A percentile compares a stretch with the other conserved stretches of the same genome.
Conservation (phyloP, 305 asterid genomes). For the Solanum aculeatissimum region DNA sequence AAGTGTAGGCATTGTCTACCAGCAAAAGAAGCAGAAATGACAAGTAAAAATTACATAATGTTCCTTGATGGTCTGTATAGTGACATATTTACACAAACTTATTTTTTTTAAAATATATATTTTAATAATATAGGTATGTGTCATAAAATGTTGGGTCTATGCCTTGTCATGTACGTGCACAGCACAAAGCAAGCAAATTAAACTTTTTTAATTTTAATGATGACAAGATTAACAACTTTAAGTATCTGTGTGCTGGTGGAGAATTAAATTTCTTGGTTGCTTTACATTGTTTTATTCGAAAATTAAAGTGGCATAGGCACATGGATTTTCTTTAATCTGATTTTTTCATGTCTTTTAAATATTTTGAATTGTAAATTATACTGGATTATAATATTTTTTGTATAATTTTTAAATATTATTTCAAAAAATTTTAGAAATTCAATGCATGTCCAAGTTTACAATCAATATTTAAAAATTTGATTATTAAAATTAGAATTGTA, state of each 20-base stretch:
- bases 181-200: neutral
- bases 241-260: neutral
- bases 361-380: neutral
- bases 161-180: neutral
- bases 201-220: neutral
- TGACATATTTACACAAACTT: neutral
- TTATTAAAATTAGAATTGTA: neutral
- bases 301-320: neutral
- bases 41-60: neutral
- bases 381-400: neutral
- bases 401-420: neutral
- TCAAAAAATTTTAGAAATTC: neutral
- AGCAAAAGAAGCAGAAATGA: neutral
- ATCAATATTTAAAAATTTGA: neutral
- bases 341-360: neutral
- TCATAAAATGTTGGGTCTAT: neutral
- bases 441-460: neutral
- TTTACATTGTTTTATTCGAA: neutral
- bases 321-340: neutral
- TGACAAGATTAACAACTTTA: neutral
- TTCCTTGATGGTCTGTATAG: neutral
- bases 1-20: neutral
- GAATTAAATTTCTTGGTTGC: neutral
- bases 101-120: neutral
- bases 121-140: neutral